These are phyloP conservation scores for Zalaria sp. DNA, from an alignment of 2,329 filamentous ascomycete species.

Conservation along the genomic window DNA sequence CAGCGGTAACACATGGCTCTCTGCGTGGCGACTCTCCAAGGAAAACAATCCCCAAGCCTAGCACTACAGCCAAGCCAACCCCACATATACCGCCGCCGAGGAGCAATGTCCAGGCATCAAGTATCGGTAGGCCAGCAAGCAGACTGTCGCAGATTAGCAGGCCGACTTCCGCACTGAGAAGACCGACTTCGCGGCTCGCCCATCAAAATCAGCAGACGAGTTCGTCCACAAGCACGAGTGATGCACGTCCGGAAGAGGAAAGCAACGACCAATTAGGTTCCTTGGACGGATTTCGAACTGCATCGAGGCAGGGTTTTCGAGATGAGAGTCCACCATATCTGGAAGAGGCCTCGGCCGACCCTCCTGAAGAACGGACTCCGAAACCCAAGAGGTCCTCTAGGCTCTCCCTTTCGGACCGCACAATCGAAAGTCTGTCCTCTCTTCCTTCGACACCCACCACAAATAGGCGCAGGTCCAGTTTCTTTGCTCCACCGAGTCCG, in stretches of 20 bases:
- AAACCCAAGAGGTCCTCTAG: slow-evolving; percentile 24
- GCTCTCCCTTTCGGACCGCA: slow-evolving; percentile 64
- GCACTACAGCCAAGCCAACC: not conserved
- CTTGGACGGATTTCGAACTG: slow-evolving; percentile 27
- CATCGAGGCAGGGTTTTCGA: slow-evolving; percentile 22
- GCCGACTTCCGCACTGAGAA: slow-evolving; percentile 1
- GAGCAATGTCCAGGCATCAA: slow-evolving; percentile 8
- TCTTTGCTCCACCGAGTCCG: slow-evolving; percentile 53
- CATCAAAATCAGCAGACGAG: not conserved
- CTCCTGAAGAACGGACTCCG: slow-evolving; percentile 8
- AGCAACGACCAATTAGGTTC: slow-evolving; percentile 26
- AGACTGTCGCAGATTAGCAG: slow-evolving; percentile 12
- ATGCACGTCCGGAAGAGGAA: slow-evolving; percentile 12
- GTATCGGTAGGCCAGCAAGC: slow-evolving; percentile 13
- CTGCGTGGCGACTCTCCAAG: too few relatives aligned
- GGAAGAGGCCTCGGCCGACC: slow-evolving; percentile 10
- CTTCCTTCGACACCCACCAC: slow-evolving; percentile 65
- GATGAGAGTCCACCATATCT: slow-evolving; percentile 10
- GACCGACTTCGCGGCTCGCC: slow-evolving; percentile 12
- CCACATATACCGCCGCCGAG: not conserved
- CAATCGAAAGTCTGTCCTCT: slow-evolving; percentile 68
- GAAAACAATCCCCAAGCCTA: not conserved
- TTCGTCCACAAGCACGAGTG: not conserved
- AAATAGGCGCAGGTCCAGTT: slow-evolving; percentile 52
- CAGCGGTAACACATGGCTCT: too few relatives aligned